Evolutionary conservation across 495 filamentous ascomycete species (phyloP).

Genomic region (Aspergillus hancockii): DNA sequence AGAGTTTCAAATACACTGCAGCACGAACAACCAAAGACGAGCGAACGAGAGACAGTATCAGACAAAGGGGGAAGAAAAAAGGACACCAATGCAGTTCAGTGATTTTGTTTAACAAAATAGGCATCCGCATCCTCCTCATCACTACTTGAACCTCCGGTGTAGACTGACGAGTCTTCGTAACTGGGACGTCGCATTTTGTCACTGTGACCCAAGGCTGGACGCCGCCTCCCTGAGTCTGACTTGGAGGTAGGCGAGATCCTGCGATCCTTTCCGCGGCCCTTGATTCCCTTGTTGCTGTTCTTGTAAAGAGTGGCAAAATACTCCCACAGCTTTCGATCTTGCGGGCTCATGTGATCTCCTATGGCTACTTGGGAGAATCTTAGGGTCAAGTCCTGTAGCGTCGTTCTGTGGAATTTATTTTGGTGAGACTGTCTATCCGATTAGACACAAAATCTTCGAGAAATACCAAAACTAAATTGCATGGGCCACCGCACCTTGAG

Average conservation of each 20-base stretch:
- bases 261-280: constrained; percentile 85
- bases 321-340: constrained; percentile 79
- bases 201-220: constrained; percentile 26
- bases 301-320: constrained; percentile 90
- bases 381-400: constrained; percentile 68
- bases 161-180: constrained; percentile 37
- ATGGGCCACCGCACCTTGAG: constrained; percentile 63
- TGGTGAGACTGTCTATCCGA: constrained; percentile 71
- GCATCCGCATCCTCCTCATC: constrained; percentile 35
- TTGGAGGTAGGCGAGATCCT: constrained; percentile 40
- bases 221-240: constrained; percentile 23
- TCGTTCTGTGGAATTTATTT: constrained; percentile 83
- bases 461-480: constrained; percentile 2
- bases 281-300: constrained; percentile 93
- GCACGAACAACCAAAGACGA: constrained; percentile 15
- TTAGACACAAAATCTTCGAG: neutral
- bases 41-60: constrained; percentile 3
- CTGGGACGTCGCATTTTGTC: constrained; percentile 30
- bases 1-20: constrained; percentile 9
- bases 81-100: constrained; percentile 13
- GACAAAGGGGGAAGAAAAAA: constrained; percentile 3
- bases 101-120: constrained; percentile 33
- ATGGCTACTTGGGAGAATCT: constrained; percentile 70
- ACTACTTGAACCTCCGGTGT: constrained; percentile 37
- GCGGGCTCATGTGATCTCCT: constrained; percentile 58